A percentile compares a stretch with the other conserved stretches of the same genome.
phyloP scores from a whole-genome alignment of 2,329 filamentous ascomycete species.

The Dothistroma septosporum region DNA sequence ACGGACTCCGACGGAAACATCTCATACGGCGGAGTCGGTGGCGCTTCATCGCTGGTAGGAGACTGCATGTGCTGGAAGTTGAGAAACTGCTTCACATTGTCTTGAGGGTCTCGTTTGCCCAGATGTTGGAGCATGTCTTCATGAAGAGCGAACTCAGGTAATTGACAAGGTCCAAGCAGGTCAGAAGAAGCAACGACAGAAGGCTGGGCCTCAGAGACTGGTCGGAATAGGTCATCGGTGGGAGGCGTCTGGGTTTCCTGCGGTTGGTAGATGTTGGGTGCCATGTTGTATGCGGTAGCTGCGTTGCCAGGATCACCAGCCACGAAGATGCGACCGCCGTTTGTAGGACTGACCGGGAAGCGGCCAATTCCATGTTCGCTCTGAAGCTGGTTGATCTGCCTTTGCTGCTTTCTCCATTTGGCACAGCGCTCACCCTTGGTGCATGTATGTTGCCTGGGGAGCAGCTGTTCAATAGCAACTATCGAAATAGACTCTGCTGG shows the following conservation, averaged over 20 bases:
- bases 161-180: constrained; percentile 67
- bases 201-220: constrained; percentile 69
- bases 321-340: constrained; percentile 68
- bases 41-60: constrained; percentile 49
- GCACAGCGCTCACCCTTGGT: constrained; percentile 80
- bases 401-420: constrained; percentile 77
- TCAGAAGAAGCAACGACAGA: constrained; percentile 91
- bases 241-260: constrained; percentile 1
- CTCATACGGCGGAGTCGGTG: constrained; percentile 57
- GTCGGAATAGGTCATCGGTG: constrained; percentile 46
- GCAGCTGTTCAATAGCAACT: constrained; percentile 82
- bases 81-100: constrained; percentile 89
- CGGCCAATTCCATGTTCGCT: constrained; percentile 56
- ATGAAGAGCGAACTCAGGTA: constrained; percentile 64
- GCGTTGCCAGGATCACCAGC: constrained; percentile 76
- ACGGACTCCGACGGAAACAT: constrained; percentile 26
- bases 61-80: constrained; percentile 70
- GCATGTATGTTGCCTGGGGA: constrained; percentile 80
- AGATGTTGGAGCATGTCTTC: constrained; percentile 68
- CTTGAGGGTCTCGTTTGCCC: constrained; percentile 73
- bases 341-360: constrained; percentile 59
- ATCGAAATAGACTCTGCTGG: constrained; percentile 84
- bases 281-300: constrained; percentile 54
- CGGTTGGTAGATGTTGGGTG: constrained; percentile 46
- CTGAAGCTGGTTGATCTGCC: constrained; percentile 68